Percentiles rank a stretch among this genome's conserved stretches.
Conservation (phyloP, 2,329 filamentous ascomycete genomes). For the Diaporthe destruens region DNA sequence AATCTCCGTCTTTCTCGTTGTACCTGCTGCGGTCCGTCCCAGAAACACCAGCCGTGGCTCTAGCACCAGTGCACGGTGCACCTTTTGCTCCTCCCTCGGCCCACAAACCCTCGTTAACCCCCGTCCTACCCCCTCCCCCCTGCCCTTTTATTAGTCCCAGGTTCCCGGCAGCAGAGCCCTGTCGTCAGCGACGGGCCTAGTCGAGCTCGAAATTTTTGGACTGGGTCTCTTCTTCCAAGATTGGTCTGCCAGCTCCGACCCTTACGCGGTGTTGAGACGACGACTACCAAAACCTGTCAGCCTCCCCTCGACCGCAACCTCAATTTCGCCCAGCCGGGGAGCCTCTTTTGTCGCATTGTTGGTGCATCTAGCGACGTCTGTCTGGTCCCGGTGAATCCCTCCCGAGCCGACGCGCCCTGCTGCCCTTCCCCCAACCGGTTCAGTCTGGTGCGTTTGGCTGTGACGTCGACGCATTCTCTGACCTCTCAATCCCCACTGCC, state of each 20-base stretch:
- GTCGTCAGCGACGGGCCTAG: slow-evolving; percentile 41
- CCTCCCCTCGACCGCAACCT: slow-evolving; percentile 31
- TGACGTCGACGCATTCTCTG: slow-evolving; percentile 46
- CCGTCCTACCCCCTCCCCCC: neutral
- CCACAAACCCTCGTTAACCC: slow-evolving; percentile 3
- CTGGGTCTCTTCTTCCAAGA: slow-evolving; percentile 31
- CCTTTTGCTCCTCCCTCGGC: neutral
- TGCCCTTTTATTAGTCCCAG: neutral
- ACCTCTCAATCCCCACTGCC: slow-evolving; percentile 44
- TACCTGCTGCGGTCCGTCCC: neutral
- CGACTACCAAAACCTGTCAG: slow-evolving; percentile 35
- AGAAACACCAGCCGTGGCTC: slow-evolving; percentile 9
- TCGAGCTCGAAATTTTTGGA: slow-evolving; percentile 43
- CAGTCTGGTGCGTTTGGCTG: slow-evolving; percentile 36
- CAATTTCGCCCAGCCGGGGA: slow-evolving; percentile 16
- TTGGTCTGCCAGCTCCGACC: slow-evolving; percentile 33
- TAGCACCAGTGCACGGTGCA: slow-evolving; percentile 25
- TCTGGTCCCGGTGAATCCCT: slow-evolving; percentile 23
- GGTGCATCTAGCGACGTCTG: slow-evolving; percentile 9
- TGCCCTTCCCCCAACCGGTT: slow-evolving; percentile 16
- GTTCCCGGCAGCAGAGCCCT: slow-evolving; percentile 33
- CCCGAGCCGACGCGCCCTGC: slow-evolving; percentile 19
- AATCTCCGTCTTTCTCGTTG: neutral
- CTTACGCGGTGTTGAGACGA: slow-evolving; percentile 24
- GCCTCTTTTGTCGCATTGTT: slow-evolving; percentile 14